Evolutionary conservation across 2,329 filamentous ascomycete genomes (phyloP).

Genomic region (Fusarium cicatricum): DNA sequence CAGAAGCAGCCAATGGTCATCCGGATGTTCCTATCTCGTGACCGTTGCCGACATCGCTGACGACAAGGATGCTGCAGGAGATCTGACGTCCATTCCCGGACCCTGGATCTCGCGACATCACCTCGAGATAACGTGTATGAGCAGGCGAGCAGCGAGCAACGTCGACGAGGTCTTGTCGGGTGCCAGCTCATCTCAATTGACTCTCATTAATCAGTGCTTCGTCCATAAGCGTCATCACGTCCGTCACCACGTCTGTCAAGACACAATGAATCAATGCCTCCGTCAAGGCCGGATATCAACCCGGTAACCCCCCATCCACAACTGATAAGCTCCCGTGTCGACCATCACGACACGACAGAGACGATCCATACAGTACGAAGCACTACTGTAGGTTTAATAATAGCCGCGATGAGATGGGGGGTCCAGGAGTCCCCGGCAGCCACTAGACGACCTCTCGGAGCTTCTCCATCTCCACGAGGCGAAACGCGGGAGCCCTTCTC

Average conservation of each 20-base stretch:
- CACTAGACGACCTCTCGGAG: conserved; percentile 1
- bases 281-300: background rate
- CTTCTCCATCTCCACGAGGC: conserved; percentile 6
- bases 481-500: conserved; percentile 1
- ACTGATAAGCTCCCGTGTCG: conserved; percentile 33
- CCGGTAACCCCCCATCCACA: background rate
- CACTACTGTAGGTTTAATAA: conserved; percentile 24
- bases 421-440: background rate
- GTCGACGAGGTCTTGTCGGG: background rate
- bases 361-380: conserved; percentile 17
- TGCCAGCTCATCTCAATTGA: no score
- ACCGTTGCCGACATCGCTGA: conserved; percentile 30
- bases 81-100: conserved; percentile 24
- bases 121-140: background rate
- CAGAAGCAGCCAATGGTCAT: background rate
- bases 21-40: conserved; percentile 15
- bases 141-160: no score
- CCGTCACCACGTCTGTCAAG: no score
- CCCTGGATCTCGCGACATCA: conserved; percentile 18
- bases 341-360: background rate
- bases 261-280: no score
- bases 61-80: conserved; percentile 27
- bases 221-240: no score
- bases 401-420: conserved; percentile 27
- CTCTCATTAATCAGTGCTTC: no score